Percentiles rank a stretch among this genome's conserved stretches.
Evolutionary conservation across 768 basidiomycete species (phyloP).

Genomic region (Tephrocybe sp.): DNA sequence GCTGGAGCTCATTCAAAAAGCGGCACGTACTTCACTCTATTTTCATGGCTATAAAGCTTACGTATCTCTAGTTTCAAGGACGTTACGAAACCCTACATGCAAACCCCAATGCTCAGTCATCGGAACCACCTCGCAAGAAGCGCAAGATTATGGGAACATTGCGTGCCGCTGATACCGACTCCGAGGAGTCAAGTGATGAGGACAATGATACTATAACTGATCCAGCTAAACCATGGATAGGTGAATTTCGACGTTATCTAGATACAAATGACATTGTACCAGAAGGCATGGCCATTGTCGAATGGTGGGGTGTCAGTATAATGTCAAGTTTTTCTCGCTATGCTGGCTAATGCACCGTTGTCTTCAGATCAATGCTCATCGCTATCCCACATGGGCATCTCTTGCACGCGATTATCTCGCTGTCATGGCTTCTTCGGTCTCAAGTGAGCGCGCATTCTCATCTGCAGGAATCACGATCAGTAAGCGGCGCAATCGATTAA

Average conservation of each 20-base stretch:
- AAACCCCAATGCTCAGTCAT: not conserved
- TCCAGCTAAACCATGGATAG: not conserved
- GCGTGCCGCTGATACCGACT: not conserved
- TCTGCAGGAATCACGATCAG: conserved; percentile 5
- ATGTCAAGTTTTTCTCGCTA: not conserved
- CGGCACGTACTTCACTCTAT: not conserved
- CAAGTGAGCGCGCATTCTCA: conserved; percentile 1
- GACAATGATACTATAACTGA: not conserved
- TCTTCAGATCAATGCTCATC: not conserved
- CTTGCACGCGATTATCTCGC: not conserved
- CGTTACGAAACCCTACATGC: not conserved
- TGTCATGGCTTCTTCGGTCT: not conserved
- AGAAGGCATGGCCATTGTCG: not conserved
- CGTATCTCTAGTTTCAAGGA: not conserved
- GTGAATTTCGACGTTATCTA: not conserved
- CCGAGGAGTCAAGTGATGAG: not conserved
- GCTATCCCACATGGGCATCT: conserved; percentile 1
- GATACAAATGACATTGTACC: not conserved
- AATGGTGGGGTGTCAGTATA: conserved; percentile 2
- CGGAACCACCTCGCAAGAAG: not conserved
- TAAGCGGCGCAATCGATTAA: conserved; percentile 14
- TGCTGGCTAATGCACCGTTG: not conserved
- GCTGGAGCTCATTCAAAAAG: not conserved
- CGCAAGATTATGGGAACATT: not conserved
- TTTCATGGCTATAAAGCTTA: not conserved